phyloP scores from a whole-genome alignment of 2,329 filamentous ascomycete species.

The Ilyonectria mors-panacis region DNA sequence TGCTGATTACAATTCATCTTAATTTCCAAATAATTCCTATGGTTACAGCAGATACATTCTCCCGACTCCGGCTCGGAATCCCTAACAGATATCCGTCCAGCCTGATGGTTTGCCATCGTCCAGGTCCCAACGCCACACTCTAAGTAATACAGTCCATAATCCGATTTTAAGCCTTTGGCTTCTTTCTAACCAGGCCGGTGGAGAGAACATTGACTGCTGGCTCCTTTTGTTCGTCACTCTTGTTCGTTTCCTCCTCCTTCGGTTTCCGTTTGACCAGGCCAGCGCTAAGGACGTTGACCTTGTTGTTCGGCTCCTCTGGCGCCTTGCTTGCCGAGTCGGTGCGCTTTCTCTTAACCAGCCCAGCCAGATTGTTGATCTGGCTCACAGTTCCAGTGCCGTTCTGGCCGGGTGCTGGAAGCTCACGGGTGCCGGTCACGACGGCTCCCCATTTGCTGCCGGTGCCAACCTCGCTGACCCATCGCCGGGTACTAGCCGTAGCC shows the following conservation, averaged over 20 bases:
- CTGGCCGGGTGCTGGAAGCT: conserved; percentile 35
- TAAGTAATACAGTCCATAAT: conserved; percentile 16
- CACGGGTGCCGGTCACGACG: conserved; percentile 62
- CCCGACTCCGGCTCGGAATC: conserved; percentile 37
- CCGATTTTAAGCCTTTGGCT: conserved; percentile 59
- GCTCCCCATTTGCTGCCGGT: conserved; percentile 68
- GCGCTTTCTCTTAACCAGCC: conserved; percentile 65
- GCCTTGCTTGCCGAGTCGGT: conserved; percentile 44
- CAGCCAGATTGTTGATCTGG: conserved; percentile 63
- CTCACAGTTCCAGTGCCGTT: conserved; percentile 30
- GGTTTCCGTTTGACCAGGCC: conserved; percentile 69
- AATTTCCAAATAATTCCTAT: neutral
- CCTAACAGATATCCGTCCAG: neutral
- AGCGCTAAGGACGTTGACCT: conserved; percentile 63
- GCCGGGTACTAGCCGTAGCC: conserved; percentile 74
- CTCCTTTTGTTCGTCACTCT: conserved; percentile 22
- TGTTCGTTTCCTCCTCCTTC: conserved; percentile 54
- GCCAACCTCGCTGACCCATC: conserved; percentile 80
- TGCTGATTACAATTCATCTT: neutral
- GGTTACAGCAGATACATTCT: neutral
- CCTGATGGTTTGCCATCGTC: conserved; percentile 8
- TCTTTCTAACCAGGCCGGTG: conserved; percentile 69
- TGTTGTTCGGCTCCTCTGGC: conserved; percentile 35
- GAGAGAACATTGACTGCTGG: conserved; percentile 63
- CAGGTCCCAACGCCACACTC: conserved; percentile 29